These are phyloP conservation scores for Suillus americanus DNA, from an alignment of 768 basidiomycete species.

Conservation along the genomic window DNA sequence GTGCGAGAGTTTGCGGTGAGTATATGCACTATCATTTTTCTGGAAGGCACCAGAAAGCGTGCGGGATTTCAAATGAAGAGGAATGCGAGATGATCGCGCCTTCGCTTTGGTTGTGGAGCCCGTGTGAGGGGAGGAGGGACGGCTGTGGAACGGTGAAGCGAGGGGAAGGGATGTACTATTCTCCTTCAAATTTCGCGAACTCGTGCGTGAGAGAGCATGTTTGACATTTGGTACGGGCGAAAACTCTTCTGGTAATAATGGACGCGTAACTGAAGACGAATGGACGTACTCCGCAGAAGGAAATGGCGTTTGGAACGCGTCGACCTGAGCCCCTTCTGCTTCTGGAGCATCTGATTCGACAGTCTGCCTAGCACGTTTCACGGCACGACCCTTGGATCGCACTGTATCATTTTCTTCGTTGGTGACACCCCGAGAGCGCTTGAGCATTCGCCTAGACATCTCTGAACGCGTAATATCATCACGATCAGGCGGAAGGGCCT, in stretches of 20 bases:
- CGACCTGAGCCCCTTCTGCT: conserved; percentile 12
- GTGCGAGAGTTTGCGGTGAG: neutral
- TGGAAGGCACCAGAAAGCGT: conserved; percentile 35
- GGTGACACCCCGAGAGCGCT: conserved; percentile 39
- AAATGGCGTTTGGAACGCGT: conserved; percentile 30
- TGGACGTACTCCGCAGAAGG: conserved; percentile 20
- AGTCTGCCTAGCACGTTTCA: conserved; percentile 35
- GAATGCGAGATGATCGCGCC: conserved; percentile 18
- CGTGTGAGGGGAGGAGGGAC: conserved; percentile 39
- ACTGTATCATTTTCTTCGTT: conserved; percentile 19
- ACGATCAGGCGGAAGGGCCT: conserved; percentile 23
- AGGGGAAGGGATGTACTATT: conserved; percentile 32
- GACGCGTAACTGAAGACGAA: conserved; percentile 23
- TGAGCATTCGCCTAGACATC: conserved; percentile 47
- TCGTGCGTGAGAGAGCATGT: conserved; percentile 37
- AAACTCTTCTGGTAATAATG: conserved; percentile 31
- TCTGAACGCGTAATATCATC: conserved; percentile 38
- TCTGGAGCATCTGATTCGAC: conserved; percentile 9
- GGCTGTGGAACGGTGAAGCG: conserved; percentile 48
- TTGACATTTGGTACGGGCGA: conserved; percentile 43
- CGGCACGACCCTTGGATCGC: conserved; percentile 19
- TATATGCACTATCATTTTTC: conserved; percentile 13
- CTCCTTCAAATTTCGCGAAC: conserved; percentile 42
- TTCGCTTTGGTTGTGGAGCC: conserved; percentile 34
- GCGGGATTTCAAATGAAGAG: conserved; percentile 36